Conservation (phyloP, 1,139 yeast species). For the Sugiyamaella novakii region DNA sequence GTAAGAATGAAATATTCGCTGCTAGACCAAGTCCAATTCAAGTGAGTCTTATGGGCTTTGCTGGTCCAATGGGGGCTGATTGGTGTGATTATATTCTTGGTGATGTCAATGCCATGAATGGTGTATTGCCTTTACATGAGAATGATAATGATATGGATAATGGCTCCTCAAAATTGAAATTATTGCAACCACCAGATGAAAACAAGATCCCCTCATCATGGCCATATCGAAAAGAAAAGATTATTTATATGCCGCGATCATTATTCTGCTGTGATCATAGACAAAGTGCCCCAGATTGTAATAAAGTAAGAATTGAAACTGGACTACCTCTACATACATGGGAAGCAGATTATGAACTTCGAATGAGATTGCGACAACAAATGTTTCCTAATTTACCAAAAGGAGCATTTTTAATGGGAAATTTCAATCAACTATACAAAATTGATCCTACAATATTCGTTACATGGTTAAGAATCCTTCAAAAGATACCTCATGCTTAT, state of each 20-base stretch:
- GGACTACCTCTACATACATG: conserved; percentile 29
- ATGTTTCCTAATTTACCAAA: conserved; percentile 37
- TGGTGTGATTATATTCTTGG: conserved; percentile 42
- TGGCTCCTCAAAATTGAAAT: neutral
- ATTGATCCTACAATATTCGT: conserved; percentile 41
- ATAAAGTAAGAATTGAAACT: conserved; percentile 10
- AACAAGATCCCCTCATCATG: conserved; percentile 13
- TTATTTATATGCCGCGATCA: conserved; percentile 41
- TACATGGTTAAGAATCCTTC: conserved; percentile 39
- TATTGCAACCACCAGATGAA: conserved; percentile 1
- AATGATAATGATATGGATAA: neutral
- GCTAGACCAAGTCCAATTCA: conserved; percentile 42
- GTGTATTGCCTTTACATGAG: conserved; percentile 3
- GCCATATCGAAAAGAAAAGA: conserved; percentile 34
- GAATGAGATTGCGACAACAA: conserved; percentile 33
- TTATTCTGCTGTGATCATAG: conserved; percentile 43
- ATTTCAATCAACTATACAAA: conserved; percentile 43
- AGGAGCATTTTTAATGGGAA: conserved; percentile 39
- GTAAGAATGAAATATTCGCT: conserved; percentile 42
- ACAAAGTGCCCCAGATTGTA: conserved; percentile 39
- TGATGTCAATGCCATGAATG: conserved; percentile 31
- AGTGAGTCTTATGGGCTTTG: conserved; percentile 42
- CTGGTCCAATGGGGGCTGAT: conserved; percentile 41
- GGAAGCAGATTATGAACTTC: conserved; percentile 34
- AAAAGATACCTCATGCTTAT: conserved; percentile 37